A percentile compares a stretch with the other conserved stretches of the same genome.
Conservation (phyloP, 2,329 filamentous ascomycete species). For the Lecanoromycetidae sp. region DNA sequence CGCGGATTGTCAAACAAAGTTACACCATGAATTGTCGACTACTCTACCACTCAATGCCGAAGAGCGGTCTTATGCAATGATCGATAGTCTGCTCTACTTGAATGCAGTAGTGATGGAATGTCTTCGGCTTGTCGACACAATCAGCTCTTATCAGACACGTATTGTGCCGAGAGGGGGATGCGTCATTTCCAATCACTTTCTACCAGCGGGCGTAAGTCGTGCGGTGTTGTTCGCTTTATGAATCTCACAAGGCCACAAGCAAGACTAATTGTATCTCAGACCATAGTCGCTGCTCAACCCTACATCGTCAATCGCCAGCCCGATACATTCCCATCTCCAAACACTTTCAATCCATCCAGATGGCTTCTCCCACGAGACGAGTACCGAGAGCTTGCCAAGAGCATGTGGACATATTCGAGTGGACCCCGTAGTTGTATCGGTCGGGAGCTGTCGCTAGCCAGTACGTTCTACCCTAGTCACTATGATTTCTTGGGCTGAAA, state of each 20-base stretch:
- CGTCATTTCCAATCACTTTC: not conserved
- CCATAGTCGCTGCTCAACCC: conserved; percentile 9
- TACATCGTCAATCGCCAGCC: conserved; percentile 12
- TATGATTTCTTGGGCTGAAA: not conserved
- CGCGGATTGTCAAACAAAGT: not conserved
- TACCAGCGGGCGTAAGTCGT: conserved; percentile 8
- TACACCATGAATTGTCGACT: conserved; percentile 10
- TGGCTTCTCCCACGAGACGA: conserved; percentile 7
- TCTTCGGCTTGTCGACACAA: conserved; percentile 13
- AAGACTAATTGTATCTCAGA: not conserved
- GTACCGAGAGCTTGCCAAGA: conserved; percentile 3
- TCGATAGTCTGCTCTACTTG: conserved; percentile 11
- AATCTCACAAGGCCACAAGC: not conserved
- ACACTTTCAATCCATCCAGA: conserved; percentile 7
- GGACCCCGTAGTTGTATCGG: conserved; percentile 8
- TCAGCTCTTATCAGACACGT: conserved; percentile 12
- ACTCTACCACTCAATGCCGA: not conserved
- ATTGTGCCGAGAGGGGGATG: conserved; percentile 13
- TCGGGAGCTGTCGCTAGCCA: conserved; percentile 6
- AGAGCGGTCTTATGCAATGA: conserved; percentile 4
- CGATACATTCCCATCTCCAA: conserved; percentile 4
- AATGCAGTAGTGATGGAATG: conserved; percentile 14
- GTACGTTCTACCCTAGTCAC: not conserved
- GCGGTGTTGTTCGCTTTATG: not conserved
- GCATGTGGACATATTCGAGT: conserved; percentile 10